Evolutionary conservation across 345 rosid species (phyloP), one percentile per base, ranked within the genome.

Genomic region (Adansonia digitata): DNA sequence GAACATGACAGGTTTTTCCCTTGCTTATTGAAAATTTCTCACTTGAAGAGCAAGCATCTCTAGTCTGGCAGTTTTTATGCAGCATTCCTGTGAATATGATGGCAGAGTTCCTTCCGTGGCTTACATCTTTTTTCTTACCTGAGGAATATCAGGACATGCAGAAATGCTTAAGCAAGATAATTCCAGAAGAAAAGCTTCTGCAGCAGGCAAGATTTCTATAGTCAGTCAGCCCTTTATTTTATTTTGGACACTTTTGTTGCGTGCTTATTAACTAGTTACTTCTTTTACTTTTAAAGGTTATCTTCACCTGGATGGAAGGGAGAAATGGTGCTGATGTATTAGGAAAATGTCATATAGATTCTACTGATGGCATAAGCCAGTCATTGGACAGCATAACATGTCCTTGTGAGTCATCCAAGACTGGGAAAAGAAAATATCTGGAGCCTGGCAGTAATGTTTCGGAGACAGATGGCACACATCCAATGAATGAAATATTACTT

Each of bases 301-400:
- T 93, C 67, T 90, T 91, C 84, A 84, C 86, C 57, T 93, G 98
- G 98, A 88, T 93, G 86, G 88, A 86, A 75, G 83, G 85, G 69
- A 78, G 80, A 77, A 78, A 83, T 73, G 81, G 39, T 22, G 49
- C 76, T 63, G 65, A 73, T 27, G 39, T 26, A 45, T 77, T 76
- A 64, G 81, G 82, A 43, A 74, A 59, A 68, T 78, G 79, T 72
- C 79, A 74, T 80, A 52, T 77, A 63, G 86, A 82, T 78, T 81
- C 87, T 70, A 71, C 81, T 74, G 40, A 81, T 71, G 81, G 80
- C 77, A 71, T 73, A 70, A 81, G 71, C 73, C 80, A 77, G 76
- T 79, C 81, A 74, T 70, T 76, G 49, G 82, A 86, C 45, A 69
- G 75, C 71, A 78, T 74, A 17, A 85, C 81, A 35, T 85, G 94